Evolutionary conservation across 2,329 filamentous ascomycete genomes (phyloP).

Genomic region (Aspergillus sp.): DNA sequence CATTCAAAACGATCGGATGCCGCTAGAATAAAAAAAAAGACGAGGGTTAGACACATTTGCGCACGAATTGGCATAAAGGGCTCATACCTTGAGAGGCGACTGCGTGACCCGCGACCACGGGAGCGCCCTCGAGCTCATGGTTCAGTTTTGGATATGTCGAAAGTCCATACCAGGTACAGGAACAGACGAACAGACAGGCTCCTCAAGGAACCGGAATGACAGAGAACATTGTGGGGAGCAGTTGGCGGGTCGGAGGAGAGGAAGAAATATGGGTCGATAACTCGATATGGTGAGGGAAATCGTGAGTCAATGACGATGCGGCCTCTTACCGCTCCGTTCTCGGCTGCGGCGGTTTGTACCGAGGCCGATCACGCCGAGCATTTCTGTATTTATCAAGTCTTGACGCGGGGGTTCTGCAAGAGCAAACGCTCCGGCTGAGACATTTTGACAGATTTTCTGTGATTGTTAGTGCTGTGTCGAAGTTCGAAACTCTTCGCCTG

Average conservation of each 20-base stretch:
- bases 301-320: constrained; percentile 22
- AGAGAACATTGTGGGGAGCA: constrained; percentile 12
- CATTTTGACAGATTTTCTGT: background rate
- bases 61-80: background rate
- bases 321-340: constrained; percentile 4
- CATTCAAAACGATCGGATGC: constrained; percentile 21
- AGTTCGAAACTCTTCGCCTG: background rate
- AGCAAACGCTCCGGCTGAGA: background rate
- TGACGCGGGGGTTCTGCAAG: background rate
- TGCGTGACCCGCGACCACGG: constrained; percentile 31
- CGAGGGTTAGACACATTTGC: background rate
- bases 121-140: constrained; percentile 37
- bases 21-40: constrained; percentile 1
- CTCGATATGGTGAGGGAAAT: constrained; percentile 7
- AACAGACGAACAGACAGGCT: constrained; percentile 15
- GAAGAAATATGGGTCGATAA: constrained; percentile 16
- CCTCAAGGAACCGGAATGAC: constrained; percentile 3
- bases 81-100: constrained; percentile 29
- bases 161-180: constrained; percentile 11
- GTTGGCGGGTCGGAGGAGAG: constrained; percentile 4
- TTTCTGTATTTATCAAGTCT: background rate
- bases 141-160: constrained; percentile 17
- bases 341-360: constrained; percentile 7
- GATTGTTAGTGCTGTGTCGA: background rate
- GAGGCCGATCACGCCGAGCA: constrained; percentile 6